Evolutionary conservation across 441 rosid genomes (phyloP).

Genomic region (Aleurites moluccanus): DNA sequence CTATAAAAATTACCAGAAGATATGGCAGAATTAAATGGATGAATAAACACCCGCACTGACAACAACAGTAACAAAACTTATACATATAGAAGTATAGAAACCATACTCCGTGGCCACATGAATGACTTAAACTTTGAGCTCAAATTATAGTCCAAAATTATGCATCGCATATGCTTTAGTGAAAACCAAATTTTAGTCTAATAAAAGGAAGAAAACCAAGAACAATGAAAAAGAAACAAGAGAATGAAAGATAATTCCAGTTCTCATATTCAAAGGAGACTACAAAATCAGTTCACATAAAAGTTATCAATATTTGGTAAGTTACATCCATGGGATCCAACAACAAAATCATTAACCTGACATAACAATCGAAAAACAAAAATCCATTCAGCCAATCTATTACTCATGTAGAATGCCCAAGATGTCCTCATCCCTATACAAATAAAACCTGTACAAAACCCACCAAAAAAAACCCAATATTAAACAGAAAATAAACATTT

Average conservation of each 20-base stretch:
- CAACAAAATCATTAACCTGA: not conserved
- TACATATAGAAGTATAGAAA: too few relatives aligned
- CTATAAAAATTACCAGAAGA: too few relatives aligned
- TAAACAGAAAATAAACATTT: not conserved
- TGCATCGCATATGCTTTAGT: too few relatives aligned
- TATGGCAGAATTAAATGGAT: too few relatives aligned
- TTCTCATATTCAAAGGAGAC: not conserved
- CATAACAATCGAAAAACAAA: not conserved
- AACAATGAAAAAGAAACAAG: not conserved
- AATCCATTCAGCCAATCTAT: conserved; percentile 4
- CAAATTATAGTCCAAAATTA: too few relatives aligned
- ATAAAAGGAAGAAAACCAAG: not conserved
- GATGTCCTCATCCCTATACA: conserved; percentile 74
- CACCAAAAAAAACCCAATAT: not conserved
- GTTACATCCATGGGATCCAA: conserved; percentile 22
- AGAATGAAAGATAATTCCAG: not conserved
- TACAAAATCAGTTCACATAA: not conserved
- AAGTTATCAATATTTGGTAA: not conserved
- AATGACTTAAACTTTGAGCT: too few relatives aligned
- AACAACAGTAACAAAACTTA: too few relatives aligned
- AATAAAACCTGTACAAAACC: conserved; percentile 49
- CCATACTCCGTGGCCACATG: too few relatives aligned
- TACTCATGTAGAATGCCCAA: conserved; percentile 71
- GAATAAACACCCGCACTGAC: too few relatives aligned
- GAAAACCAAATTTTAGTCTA: too few relatives aligned